Percentiles rank a stretch among this genome's conserved stretches.
Evolutionary conservation across 768 basidiomycete genomes (phyloP).

Genomic region (Boletus patriciae): DNA sequence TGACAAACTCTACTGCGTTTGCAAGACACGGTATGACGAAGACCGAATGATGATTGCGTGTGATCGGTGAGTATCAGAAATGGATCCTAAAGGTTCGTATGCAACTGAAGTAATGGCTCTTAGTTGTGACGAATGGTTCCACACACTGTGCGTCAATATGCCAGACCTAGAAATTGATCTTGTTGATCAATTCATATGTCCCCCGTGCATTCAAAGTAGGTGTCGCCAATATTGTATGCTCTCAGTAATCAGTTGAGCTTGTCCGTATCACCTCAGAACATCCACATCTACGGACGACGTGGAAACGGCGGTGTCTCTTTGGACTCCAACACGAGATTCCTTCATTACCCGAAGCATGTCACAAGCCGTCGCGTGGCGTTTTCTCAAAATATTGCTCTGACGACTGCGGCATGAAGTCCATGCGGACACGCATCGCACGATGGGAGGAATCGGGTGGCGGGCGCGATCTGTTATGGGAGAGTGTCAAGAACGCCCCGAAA

Average conservation of each 20-base stretch:
- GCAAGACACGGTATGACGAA: slow-evolving; percentile 84
- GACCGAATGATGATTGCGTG: slow-evolving; percentile 92
- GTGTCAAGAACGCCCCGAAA: slow-evolving; percentile 65
- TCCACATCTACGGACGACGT: slow-evolving; percentile 67
- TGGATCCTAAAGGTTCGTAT: background rate
- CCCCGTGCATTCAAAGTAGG: slow-evolving; percentile 74
- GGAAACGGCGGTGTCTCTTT: slow-evolving; percentile 75
- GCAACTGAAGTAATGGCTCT: background rate
- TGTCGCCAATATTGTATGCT: slow-evolving; percentile 14
- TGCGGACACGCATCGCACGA: slow-evolving; percentile 60
- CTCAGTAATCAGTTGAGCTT: background rate
- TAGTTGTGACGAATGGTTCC: slow-evolving; percentile 96
- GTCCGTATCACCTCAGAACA: slow-evolving; percentile 44
- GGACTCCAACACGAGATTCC: slow-evolving; percentile 66
- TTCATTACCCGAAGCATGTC: slow-evolving; percentile 65
- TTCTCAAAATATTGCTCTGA: slow-evolving; percentile 93
- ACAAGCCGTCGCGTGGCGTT: slow-evolving; percentile 74
- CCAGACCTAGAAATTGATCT: slow-evolving; percentile 80
- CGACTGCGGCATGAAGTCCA: slow-evolving; percentile 77
- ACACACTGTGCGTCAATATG: slow-evolving; percentile 81
- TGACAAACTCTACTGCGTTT: slow-evolving; percentile 82
- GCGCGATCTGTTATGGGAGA: slow-evolving; percentile 68
- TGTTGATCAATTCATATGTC: slow-evolving; percentile 91
- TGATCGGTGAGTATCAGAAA: slow-evolving; percentile 62
- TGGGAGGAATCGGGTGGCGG: slow-evolving; percentile 66